Conservation (phyloP, 2,329 filamentous ascomycete species). For the Stylonectria norvegica region DNA sequence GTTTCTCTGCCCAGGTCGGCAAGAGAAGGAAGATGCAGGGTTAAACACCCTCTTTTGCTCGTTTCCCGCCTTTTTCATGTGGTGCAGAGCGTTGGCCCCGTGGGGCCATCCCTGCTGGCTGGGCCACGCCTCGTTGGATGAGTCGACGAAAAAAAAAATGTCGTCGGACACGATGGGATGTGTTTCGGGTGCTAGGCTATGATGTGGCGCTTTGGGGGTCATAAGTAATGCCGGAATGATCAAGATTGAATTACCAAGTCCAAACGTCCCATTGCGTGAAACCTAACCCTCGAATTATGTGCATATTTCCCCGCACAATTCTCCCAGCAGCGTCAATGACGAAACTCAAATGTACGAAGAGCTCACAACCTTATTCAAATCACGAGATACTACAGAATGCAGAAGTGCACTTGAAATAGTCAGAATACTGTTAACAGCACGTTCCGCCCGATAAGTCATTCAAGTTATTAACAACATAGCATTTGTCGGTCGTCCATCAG, state of each 20-base stretch:
- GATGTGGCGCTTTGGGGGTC: constrained; percentile 23
- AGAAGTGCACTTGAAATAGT: too few relatives aligned
- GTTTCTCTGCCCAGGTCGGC: constrained; percentile 99
- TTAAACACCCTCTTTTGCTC: constrained; percentile 45
- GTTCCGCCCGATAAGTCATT: too few relatives aligned
- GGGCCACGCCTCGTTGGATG: too few relatives aligned
- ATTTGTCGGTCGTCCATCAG: background rate
- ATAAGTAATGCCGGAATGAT: constrained; percentile 30
- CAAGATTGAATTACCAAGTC: constrained; percentile 17
- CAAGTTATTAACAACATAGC: background rate
- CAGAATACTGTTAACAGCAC: too few relatives aligned
- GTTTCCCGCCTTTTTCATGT: constrained; percentile 6
- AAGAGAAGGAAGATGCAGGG: constrained; percentile 94
- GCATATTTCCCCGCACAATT: too few relatives aligned
- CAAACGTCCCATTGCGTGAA: background rate
- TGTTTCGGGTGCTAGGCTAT: constrained; percentile 22
- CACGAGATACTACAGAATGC: too few relatives aligned
- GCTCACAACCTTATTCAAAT: too few relatives aligned
- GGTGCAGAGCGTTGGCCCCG: too few relatives aligned
- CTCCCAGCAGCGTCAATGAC: too few relatives aligned
- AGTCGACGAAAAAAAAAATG: constrained; percentile 23
- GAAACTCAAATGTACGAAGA: too few relatives aligned
- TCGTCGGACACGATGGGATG: constrained; percentile 13
- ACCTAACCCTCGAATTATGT: background rate
- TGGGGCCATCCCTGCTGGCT: too few relatives aligned